Evolutionary conservation across 176 grass and related monocot genomes (phyloP), one percentile per base, ranked within the genome.

Genomic region (Pontederia paniculata): DNA sequence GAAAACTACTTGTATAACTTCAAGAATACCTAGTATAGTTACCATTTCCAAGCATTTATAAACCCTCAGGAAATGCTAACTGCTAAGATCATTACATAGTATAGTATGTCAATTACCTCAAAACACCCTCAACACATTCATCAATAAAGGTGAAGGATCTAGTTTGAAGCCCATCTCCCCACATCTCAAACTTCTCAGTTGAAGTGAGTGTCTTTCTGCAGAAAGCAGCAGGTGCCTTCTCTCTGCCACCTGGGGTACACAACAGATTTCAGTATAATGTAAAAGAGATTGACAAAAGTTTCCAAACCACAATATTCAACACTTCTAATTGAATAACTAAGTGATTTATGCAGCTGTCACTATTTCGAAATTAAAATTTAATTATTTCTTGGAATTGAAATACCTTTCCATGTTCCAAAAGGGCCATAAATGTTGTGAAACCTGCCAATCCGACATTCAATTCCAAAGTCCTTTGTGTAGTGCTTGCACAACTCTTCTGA

Each of bases 351-450:
- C n/a, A n/a, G n/a, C n/a, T n/a, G n/a, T n/a, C n/a, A n/a, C n/a
- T n/a, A n/a, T n/a, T n/a, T n/a, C n/a, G n/a, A n/a, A 61, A 10
- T 19, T 16, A 75, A n/a, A 15, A 49, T 43, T 31, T 17, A 46
- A 23, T 60, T 10, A 48, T 13, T 37, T 54, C 28, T 37, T 37
- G 28, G 7, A 37, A 37, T 14, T 23, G 22, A 42, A 14, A 16
- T 74, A 89, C 90, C 85, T 80, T 96, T 96, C 90, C 90, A 96
- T 81, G 85, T 96, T 55, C 85, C 90, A 12, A 89, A 96, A 43
- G 90, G 90, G 23, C 90, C 90, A 72, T 96, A 96, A 42, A 96
- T 96, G 63, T 96, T 96, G 48, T 96, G 90, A 72, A 96, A 96
- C 48, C 85, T 82, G 2, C 90, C 90, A 60, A 96, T 16, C 0